Base-by-base conservation (phyloP, 352 stramenopile species). In the Phytopythium montanum region DNA sequence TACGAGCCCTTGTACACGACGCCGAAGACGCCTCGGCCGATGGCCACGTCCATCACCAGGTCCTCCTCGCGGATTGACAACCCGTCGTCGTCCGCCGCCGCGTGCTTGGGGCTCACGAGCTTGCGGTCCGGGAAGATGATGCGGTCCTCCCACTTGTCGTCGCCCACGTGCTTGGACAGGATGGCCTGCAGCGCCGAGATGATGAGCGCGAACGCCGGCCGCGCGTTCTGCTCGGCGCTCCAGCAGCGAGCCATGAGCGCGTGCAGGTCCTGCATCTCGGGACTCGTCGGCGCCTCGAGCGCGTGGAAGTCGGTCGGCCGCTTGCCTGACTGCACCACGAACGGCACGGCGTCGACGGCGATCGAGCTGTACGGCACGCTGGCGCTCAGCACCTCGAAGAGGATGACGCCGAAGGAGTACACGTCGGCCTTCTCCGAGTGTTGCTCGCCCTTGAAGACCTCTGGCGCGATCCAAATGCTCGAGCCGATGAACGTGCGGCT, bases 401-500 rank as follows among this genome's bases (percentile, higher is more conserved):
- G 44, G 55, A 95, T 87, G 51, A 95, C 70, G n/a, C 81, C 84
- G 46, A 92, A 94, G 74, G 79, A 91, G 73, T 88, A 94, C n/a
- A 94, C 85, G 56, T 97, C 89, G 10, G 87, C 84, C 63, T 95
- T 92, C 60, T 96, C 89, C 2, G 85, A 93, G 64, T 96, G 88
- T 26, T 76, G 65, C 56, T 93, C 73, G 18, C 89, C 90, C 54
- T 90, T 91, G 64, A 97, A 96, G 13, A 97, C 79, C 58, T 97
- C 87, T 0, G 90, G 89, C 1, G 90, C 87, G 67, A 96, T 96
- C 90, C 90, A 97, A 46, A 96, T 82, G 50, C 80, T 94, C 4
- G 89, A 96, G 38, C 88, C 89, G n/a, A 90, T 67, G 46, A 94
- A 93, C 6, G 79, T 68, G 2, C 82, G 82, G 8, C 61, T 81